Evolutionary conservation across 2,329 filamentous ascomycete genomes (phyloP).

Genomic region (Hysterium pulicare): DNA sequence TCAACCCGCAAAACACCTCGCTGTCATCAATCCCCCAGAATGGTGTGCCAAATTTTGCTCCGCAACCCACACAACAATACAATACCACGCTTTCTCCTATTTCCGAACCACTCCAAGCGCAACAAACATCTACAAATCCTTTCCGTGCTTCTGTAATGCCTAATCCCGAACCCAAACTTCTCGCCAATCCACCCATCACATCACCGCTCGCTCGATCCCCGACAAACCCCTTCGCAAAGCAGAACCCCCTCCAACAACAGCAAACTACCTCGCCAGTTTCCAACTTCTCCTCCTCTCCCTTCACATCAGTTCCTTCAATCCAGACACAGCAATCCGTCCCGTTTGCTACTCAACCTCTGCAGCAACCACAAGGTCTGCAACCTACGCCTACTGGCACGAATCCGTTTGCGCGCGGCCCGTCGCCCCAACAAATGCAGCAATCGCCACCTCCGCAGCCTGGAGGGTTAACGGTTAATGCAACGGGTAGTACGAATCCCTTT

Average conservation of each 20-base stretch:
- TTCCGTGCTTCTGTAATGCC: constrained; percentile 87
- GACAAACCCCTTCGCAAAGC: constrained; percentile 85
- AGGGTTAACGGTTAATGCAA: constrained; percentile 65
- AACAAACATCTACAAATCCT: constrained; percentile 80
- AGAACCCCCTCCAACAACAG: constrained; percentile 21
- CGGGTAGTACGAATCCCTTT: constrained; percentile 92
- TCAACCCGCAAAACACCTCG: constrained; percentile 38
- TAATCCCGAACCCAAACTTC: constrained; percentile 23
- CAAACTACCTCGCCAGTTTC: constrained; percentile 22
- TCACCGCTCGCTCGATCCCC: constrained; percentile 57
- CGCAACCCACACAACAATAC: constrained; percentile 31
- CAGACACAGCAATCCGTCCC: constrained; percentile 25
- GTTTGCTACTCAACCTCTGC: constrained; percentile 36
- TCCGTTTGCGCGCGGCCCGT: constrained; percentile 60
- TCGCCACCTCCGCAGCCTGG: constrained; percentile 25
- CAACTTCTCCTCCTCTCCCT: constrained; percentile 21
- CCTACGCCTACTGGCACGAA: constrained; percentile 67
- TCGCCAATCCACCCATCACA: constrained; percentile 31
- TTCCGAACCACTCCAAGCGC: constrained; percentile 45
- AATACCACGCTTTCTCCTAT: constrained; percentile 28
- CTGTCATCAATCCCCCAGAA: constrained; percentile 52
- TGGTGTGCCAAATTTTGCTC: constrained; percentile 44
- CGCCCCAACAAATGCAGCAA: constrained; percentile 40
- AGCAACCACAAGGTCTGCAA: constrained; percentile 44
- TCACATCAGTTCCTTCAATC: constrained; percentile 18